Evolutionary conservation across 495 filamentous ascomycete genomes (phyloP), one percentile per base, ranked within the genome.

Genomic region (Penicillium paradoxum): DNA sequence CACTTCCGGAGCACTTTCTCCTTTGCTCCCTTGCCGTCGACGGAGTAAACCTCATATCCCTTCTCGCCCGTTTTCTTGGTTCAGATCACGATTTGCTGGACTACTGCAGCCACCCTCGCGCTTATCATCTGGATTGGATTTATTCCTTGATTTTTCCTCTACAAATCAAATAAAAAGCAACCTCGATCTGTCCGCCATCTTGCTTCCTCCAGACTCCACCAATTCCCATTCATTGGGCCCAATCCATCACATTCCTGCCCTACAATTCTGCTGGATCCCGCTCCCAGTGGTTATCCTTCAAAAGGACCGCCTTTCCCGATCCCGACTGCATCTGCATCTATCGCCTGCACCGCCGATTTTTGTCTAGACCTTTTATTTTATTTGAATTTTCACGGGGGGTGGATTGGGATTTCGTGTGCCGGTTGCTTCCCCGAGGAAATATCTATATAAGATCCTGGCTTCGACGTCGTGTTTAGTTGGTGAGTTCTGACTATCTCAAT

Each of bases 161-260:
- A 40, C 60, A 54, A 43, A 47, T 46, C 62, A 52, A 53, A 64
- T 60, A 63, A 65, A 65, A 67, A 65, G 62, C 55, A 63, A 63
- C 53, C 58, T 59, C 60, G 59, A 69, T 62, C 65, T 66, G 57
- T 69, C 66, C 49, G 64, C 49, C 60, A 41, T 54, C 34, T 37
- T 53, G 24, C 53, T 45, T 45, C 56, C 49, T 46, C 50, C 51
- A 55, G 38, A 36, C 43, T 45, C 29, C 52, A 46, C 29, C 52
- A 43, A 41, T 57, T 39, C 50, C 41, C 45, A 58, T 61, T 67
- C 63, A 39, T 62, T 49, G 63, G 60, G 57, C 47, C 50, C 53
- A 59, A 63, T 62, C 64, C 59, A 51, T 71, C 65, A 70, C 72
- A 74, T 74, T 74, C 72, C 67, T 73, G 68, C 72, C 69, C 67